Evolutionary conservation across 2,329 filamentous ascomycete species (phyloP).

Genomic region (Ophiostoma himal-ulmi): DNA sequence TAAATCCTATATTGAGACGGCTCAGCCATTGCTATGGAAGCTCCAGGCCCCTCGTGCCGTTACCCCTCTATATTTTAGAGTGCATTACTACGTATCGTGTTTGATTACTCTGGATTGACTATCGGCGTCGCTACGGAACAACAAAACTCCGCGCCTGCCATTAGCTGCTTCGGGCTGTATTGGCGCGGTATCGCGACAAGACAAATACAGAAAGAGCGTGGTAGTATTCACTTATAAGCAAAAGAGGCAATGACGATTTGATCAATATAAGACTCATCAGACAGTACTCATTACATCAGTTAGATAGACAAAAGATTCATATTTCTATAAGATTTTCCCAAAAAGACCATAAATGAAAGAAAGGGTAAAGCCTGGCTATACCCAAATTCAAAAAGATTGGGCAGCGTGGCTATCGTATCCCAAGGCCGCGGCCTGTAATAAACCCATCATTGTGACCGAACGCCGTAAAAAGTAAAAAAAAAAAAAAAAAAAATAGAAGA

Average conservation of each 20-base stretch:
- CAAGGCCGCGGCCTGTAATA: slow-evolving; percentile 10
- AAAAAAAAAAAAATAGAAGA: not conserved
- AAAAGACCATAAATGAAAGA: not conserved
- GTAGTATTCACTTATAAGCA: too few species aligned
- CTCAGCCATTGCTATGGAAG: not conserved
- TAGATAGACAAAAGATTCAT: not conserved
- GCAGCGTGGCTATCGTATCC: slow-evolving; percentile 7
- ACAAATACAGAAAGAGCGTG: not conserved
- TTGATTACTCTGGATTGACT: not conserved
- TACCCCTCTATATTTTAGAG: slow-evolving; percentile 8
- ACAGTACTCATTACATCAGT: not conserved
- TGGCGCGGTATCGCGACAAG: not conserved
- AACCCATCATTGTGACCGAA: slow-evolving; percentile 13
- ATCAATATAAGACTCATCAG: not conserved
- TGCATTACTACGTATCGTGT: not conserved
- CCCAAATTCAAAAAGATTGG: not conserved
- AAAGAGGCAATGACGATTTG: too few species aligned
- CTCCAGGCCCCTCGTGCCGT: not conserved
- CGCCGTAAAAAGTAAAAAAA: not conserved
- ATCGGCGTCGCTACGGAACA: slow-evolving; percentile 15
- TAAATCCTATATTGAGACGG: not conserved
- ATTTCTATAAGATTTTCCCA: slow-evolving; percentile 18
- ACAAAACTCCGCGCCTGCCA: slow-evolving; percentile 17
- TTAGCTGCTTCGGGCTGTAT: not conserved
- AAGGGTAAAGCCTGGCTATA: not conserved